Base-by-base conservation (phyloP, 495 filamentous ascomycete genomes). In the Xylaria castorea region DNA sequence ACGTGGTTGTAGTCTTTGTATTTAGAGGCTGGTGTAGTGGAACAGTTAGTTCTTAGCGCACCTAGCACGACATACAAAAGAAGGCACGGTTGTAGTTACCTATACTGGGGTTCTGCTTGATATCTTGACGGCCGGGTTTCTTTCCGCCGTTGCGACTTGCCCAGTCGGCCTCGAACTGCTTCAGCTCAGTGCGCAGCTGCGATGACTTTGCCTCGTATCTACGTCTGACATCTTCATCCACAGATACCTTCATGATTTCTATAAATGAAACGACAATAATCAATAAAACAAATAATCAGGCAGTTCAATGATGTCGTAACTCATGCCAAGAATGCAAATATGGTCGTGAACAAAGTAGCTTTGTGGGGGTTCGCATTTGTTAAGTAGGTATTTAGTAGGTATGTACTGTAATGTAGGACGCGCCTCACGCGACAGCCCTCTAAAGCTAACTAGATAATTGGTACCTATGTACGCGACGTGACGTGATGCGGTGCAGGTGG, bases 1-100 rank as follows among this genome's bases (percentile, higher is more conserved):
- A 94, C 75, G 68, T 89, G 91, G 72, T 89, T 89, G 84, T 98
- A 99, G 73, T 93, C 90, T 76, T 95, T 97, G 82, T 99, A 98
- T 83, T 98, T 97, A 2, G 87, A 84, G 50, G 93, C 94, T 97
- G 36, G 9, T 34, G 57, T n/a, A n/a, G n/a, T 16, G 18, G 32
- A 38, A 20, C 20, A 27, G 55, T 74, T 38, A 25, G 44, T 18
- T 34, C 30, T 6, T 22, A 5, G 9, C 8, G 27, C 38, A 20
- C 32, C 5, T 0, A 38, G 36, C n/a, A 44, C 20, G 9, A 44
- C 44, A 25, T 36, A 44, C 3, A 32, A 7, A 57, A 65, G 75
- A 69, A 70, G 36, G 25, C 18, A 61, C 34, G n/a, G 5, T 8
- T 46, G 16, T 18, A 53, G 82, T 42, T 87, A 97, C 94, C 92